Evolutionary conservation across 208 protist species (phyloP).

Genomic region (Leishmania braziliensis): DNA sequence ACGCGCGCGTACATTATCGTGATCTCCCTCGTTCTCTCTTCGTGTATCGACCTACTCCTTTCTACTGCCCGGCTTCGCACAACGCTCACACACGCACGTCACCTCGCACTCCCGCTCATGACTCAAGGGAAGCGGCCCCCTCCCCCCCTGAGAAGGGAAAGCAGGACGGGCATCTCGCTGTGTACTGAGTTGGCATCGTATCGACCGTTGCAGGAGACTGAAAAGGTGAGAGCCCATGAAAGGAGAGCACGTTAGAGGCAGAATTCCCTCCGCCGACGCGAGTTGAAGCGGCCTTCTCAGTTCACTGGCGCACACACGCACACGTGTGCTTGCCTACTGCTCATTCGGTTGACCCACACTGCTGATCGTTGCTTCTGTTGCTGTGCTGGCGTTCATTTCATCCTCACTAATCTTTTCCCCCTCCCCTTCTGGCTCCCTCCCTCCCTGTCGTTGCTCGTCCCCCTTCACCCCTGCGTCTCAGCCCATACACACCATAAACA

Average conservation of each 20-base stretch:
- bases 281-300: not conserved
- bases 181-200: not conserved
- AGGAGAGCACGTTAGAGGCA: not conserved
- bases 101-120: not conserved
- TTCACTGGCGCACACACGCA: not conserved
- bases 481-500: not conserved
- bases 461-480: not conserved
- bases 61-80: not conserved
- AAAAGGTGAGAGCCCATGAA: not conserved
- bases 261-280: not conserved
- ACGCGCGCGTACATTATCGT: not conserved
- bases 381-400: not conserved
- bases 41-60: not conserved
- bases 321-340: not conserved
- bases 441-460: not conserved
- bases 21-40: not conserved
- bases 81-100: not conserved
- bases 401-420: not conserved
- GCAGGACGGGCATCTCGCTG: not conserved
- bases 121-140: not conserved
- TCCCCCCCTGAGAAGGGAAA: not conserved
- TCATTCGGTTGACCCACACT: not conserved
- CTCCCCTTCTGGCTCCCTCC: not conserved
- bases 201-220: not conserved
- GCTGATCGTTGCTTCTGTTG: slow-evolving; percentile 7